Evolutionary conservation across 176 grass and related monocot genomes (phyloP), one percentile per base, ranked within the genome.

Genomic region (Miscanthus lutarioriparius): DNA sequence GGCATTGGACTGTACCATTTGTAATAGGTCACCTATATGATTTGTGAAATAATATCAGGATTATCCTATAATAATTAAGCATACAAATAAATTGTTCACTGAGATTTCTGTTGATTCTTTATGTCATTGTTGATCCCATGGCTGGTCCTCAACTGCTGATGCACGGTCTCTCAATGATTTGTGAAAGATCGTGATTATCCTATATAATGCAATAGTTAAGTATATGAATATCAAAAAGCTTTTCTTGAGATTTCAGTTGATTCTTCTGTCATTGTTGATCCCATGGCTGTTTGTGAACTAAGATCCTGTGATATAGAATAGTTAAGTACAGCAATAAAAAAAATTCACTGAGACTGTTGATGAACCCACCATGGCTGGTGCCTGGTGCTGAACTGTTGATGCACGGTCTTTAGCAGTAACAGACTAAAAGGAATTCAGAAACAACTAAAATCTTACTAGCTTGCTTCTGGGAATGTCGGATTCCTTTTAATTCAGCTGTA

Each of bases 11-110:
- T 80, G 75, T 79, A 90, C 48, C 20, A 61, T 86, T 9, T n/a
- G 43, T 72, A 82, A 49, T 38, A 82, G 38, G 19, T 62, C 38
- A 1, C 61, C 15, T 79, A 14, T 32, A 48, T 8, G 13, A 38
- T 70, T 75, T 76, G 47, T 83, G 36, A 90, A 90, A 86, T 79
- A 82, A 90, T 75, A 32, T 67, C 74, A 39, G 47, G 67, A 67
- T 85, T 65, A 36, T 32, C 28, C 30, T 41, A 71, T 25, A 32
- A 25, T 71, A 72, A 26, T 53, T 53, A 26, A 17, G 17, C 1
- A 63, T 23, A 41, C 51, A 51, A 82, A 62, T 82, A 65, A 78
- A 67, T 10, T 40, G 4, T 3, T 37, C 16, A 56, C 3, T 22
- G 6, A 17, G 16, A 64, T 25, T 67, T 65, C 10, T 80, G 28